A percentile compares a stretch with the other conserved stretches of the same genome.
phyloP scores from a whole-genome alignment of 257 asterid genomes.

The Prunella vulgaris region DNA sequence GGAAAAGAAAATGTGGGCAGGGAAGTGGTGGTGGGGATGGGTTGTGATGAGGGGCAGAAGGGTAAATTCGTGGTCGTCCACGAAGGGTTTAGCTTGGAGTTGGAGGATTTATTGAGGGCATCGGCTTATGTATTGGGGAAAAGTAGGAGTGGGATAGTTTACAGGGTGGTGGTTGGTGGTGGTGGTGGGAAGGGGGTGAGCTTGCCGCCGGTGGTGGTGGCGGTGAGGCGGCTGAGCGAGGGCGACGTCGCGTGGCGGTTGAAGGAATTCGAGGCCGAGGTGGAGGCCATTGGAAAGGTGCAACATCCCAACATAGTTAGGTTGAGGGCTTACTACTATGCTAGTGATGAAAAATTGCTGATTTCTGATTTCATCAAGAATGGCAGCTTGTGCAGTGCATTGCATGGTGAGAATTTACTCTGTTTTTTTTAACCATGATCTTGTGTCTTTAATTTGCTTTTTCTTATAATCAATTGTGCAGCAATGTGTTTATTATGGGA shows the following conservation, averaged over 20 bases:
- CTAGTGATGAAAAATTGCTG: constrained; percentile 82
- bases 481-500: background rate
- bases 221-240: constrained; percentile 89
- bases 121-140: constrained; percentile 98
- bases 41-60: constrained; percentile 63
- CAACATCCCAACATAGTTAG: constrained; percentile 78
- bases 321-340: constrained; percentile 84
- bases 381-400: constrained; percentile 72
- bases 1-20: constrained; percentile 38
- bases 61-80: constrained; percentile 74
- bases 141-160: constrained; percentile 86
- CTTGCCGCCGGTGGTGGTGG: constrained; percentile 40
- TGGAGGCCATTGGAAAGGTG: constrained; percentile 69
- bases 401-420: constrained; percentile 62
- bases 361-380: constrained; percentile 69
- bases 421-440: background rate
- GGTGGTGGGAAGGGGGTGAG: constrained; percentile 47
- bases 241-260: constrained; percentile 64
- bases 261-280: constrained; percentile 83
- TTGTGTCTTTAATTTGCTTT: background rate
- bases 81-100: constrained; percentile 71
- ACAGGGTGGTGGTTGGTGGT: constrained; percentile 77
- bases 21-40: constrained; percentile 29
- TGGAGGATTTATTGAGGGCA: constrained; percentile 94
- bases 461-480: background rate